Evolutionary conservation across 352 stramenopile genomes (phyloP).

Genomic region (Globisporangium paroecandrum): DNA sequence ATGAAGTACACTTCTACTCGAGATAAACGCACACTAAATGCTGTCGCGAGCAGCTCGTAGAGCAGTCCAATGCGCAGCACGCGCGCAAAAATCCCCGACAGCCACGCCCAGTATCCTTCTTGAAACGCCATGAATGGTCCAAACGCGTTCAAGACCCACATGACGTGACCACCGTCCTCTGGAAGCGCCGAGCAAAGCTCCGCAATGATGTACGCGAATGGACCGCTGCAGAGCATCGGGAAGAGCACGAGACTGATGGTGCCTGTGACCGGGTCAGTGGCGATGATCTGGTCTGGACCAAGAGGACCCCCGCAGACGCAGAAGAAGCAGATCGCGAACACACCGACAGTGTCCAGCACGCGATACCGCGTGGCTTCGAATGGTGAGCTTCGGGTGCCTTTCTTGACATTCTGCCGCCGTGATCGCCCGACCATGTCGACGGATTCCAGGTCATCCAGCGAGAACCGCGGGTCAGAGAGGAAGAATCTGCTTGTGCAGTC

Average conservation of each 20-base stretch:
- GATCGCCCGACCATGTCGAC: conserved; percentile 13
- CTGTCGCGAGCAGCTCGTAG: conserved; percentile 14
- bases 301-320: conserved; percentile 21
- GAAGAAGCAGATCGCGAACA: conserved; percentile 24
- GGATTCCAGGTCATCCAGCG: conserved; percentile 20
- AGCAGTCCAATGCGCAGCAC: conserved; percentile 67
- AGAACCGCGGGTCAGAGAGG: conserved; percentile 12
- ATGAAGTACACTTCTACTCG: conserved; percentile 9
- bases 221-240: conserved; percentile 81
- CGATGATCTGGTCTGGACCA: conserved; percentile 21
- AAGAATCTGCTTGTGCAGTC: conserved; percentile 1
- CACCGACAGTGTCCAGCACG: conserved; percentile 15
- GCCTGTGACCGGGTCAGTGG: conserved; percentile 20
- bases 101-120: conserved; percentile 64
- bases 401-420: conserved; percentile 5
- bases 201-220: conserved; percentile 85
- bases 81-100: conserved; percentile 68
- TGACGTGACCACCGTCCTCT: conserved; percentile 68
- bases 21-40: not conserved
- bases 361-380: conserved; percentile 12
- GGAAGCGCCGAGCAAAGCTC: conserved; percentile 85
- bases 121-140: conserved; percentile 65
- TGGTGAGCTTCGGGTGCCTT: not conserved
- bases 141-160: conserved; percentile 87
- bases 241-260: conserved; percentile 21